Conservation (phyloP, 2,329 filamentous ascomycete genomes). For the Verticillium albo-atrum region DNA sequence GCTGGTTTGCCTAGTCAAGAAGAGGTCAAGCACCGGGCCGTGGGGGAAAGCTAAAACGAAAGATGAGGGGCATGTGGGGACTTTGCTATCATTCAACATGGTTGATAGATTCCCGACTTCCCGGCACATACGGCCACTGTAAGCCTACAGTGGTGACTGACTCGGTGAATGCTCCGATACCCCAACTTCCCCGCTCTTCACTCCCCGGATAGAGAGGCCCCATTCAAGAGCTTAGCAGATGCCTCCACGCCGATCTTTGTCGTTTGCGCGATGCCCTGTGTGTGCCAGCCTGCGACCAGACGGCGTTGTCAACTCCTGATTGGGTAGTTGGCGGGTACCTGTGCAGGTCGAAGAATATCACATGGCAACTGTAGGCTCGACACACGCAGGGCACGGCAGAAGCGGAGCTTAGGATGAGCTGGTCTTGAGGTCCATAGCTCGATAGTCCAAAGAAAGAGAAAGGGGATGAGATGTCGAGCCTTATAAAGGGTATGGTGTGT, state of each 20-base stretch:
- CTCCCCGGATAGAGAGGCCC: not conserved
- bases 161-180: not conserved
- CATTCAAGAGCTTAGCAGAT: not conserved
- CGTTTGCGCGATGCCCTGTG: not conserved
- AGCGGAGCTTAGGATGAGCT: not conserved
- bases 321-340: not conserved
- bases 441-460: not conserved
- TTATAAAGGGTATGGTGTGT: too few species aligned
- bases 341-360: slow-evolving; percentile 2
- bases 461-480: too few species aligned
- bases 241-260: not conserved
- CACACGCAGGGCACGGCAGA: slow-evolving; percentile 7
- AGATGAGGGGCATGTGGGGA: not conserved
- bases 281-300: not conserved
- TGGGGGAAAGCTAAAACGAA: not conserved
- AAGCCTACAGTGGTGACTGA: not conserved
- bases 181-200: not conserved
- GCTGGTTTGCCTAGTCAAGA: not conserved
- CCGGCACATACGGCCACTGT: not conserved
- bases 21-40: not conserved
- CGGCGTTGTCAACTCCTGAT: not conserved
- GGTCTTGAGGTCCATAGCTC: not conserved
- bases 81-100: not conserved
- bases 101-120: not conserved
- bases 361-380: not conserved